Evolutionary conservation across 1,284 basidiomycete species (phyloP).

Genomic region (Stygiomarasmius scandens): DNA sequence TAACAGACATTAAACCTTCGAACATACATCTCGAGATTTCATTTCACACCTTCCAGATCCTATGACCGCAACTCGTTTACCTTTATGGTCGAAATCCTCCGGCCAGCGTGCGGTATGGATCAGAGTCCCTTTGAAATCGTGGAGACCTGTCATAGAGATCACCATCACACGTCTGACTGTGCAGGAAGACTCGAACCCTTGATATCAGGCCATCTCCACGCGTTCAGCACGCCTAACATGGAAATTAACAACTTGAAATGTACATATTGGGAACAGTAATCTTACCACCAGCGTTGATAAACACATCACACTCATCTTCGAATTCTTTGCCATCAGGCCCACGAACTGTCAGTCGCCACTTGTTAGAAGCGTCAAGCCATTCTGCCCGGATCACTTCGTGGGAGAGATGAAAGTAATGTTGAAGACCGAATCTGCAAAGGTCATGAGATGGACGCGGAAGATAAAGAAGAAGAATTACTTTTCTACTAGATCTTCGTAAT

Average conservation of each 20-base stretch:
- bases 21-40: no score
- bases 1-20: no score
- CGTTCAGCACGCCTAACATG: conserved; percentile 31
- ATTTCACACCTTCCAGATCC: conserved; percentile 41
- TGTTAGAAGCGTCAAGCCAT: conserved; percentile 31
- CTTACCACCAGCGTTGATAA: conserved; percentile 31
- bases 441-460: neutral
- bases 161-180: neutral
- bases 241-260: neutral
- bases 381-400: conserved; percentile 30
- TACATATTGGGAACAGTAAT: no score
- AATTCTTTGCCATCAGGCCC: conserved; percentile 24
- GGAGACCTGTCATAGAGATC: conserved; percentile 19
- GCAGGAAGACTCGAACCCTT: conserved; percentile 26
- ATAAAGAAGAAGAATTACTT: conserved; percentile 23
- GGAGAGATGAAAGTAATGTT: conserved; percentile 32
- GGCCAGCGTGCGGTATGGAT: conserved; percentile 54
- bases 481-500: conserved; percentile 29
- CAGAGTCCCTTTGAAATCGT: conserved; percentile 42
- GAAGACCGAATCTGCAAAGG: conserved; percentile 18
- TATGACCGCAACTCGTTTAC: conserved; percentile 49
- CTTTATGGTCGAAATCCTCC: conserved; percentile 38
- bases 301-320: conserved; percentile 31
- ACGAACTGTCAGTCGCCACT: conserved; percentile 30
- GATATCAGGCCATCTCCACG: conserved; percentile 42